phyloP scores from a whole-genome alignment of 495 filamentous ascomycete genomes.

The Annulohypoxylon bovei region DNA sequence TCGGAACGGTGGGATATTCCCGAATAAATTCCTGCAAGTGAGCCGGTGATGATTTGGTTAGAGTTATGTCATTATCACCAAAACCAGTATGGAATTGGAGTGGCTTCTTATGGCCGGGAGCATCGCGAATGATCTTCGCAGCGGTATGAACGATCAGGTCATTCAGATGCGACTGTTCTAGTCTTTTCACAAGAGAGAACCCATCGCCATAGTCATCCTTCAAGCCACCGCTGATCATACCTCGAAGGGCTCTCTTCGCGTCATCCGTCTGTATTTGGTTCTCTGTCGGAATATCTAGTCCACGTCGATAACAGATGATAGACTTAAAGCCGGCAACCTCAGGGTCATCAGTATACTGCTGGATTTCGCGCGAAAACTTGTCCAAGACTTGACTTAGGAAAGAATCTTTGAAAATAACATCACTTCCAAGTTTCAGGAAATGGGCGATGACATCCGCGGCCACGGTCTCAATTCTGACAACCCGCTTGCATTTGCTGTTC shows the following conservation, averaged over 20 bases:
- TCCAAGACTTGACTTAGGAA: slow-evolving; percentile 50
- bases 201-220: slow-evolving; percentile 44
- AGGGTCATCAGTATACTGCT: slow-evolving; percentile 65
- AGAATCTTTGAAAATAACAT: slow-evolving; percentile 25
- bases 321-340: slow-evolving; percentile 87
- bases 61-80: slow-evolving; percentile 82
- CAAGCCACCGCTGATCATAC: slow-evolving; percentile 41
- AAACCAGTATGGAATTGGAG: slow-evolving; percentile 90
- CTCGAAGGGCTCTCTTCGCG: slow-evolving; percentile 40
- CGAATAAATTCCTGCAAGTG: slow-evolving; percentile 80
- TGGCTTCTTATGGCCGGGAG: slow-evolving; percentile 66
- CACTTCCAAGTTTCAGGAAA: background rate
- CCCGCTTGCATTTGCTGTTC: slow-evolving; percentile 70
- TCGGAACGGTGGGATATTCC: slow-evolving; percentile 71
- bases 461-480: slow-evolving; percentile 85
- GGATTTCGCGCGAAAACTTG: slow-evolving; percentile 61
- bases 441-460: slow-evolving; percentile 68
- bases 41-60: slow-evolving; percentile 77
- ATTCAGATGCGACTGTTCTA: slow-evolving; percentile 71
- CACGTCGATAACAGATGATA: slow-evolving; percentile 84
- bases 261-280: slow-evolving; percentile 38
- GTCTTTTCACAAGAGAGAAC: slow-evolving; percentile 47
- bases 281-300: slow-evolving; percentile 63
- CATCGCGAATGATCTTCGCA: slow-evolving; percentile 60
- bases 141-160: slow-evolving; percentile 70